Evolutionary conservation across 1,139 yeast genomes (phyloP).

Genomic region (Blastobotrys capitulatus): DNA sequence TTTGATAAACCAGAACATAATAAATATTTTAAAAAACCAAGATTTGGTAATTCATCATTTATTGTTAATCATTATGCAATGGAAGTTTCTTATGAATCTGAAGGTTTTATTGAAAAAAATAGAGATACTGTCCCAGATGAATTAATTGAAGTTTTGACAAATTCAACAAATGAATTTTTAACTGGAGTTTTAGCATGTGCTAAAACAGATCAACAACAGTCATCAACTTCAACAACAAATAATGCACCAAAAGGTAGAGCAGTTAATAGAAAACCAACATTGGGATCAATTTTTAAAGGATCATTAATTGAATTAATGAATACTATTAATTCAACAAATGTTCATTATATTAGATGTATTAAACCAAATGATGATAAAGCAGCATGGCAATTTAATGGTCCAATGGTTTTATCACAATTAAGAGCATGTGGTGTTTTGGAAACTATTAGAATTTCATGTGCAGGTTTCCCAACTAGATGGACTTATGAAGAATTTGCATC

Average conservation of each 20-base stretch:
- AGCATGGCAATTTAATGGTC: constrained; percentile 94
- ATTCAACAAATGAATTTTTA: constrained; percentile 60
- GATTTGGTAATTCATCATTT: constrained; percentile 89
- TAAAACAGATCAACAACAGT: constrained; percentile 58
- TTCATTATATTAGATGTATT: constrained; percentile 94
- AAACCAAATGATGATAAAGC: constrained; percentile 92
- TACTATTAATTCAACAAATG: constrained; percentile 90
- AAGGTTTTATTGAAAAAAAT: constrained; percentile 94
- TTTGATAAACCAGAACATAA: constrained; percentile 75
- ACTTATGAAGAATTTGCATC: constrained; percentile 89
- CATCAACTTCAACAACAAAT: constrained; percentile 39
- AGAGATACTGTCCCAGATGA: constrained; percentile 98
- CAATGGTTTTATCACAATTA: constrained; percentile 91
- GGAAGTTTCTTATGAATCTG: constrained; percentile 88
- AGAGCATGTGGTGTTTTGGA: constrained; percentile 99
- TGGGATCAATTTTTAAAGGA: constrained; percentile 90
- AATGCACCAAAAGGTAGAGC: constrained; percentile 32
- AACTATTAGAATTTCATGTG: constrained; percentile 93
- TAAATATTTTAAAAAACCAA: constrained; percentile 82
- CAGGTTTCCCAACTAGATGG: constrained; percentile 98
- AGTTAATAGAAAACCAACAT: constrained; percentile 78
- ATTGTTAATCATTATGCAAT: constrained; percentile 91
- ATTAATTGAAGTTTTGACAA: constrained; percentile 76
- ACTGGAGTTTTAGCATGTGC: constrained; percentile 57
- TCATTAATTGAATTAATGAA: constrained; percentile 90